Percentiles rank a stretch among this genome's conserved stretches.
These are phyloP conservation scores for Xylaria longipes DNA, from an alignment of 495 filamentous ascomycete genomes.

Conservation along the genomic window DNA sequence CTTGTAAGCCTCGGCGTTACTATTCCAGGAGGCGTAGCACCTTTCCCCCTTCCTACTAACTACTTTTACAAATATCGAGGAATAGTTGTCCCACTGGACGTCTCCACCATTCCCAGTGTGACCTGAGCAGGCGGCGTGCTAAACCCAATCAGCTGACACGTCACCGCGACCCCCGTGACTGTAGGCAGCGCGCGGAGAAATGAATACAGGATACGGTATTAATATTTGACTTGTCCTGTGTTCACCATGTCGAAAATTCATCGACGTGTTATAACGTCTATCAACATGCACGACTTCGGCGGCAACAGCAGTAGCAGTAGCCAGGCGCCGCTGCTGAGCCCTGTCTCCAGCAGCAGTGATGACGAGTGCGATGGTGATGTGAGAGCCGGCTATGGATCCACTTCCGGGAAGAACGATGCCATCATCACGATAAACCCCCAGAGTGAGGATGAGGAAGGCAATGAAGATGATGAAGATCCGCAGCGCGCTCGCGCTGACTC, in stretches of 20 bases:
- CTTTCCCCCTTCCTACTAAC: neutral
- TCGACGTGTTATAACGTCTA: conserved; percentile 29
- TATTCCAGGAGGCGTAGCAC: neutral
- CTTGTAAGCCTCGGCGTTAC: conserved; percentile 1
- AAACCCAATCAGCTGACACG: conserved; percentile 17
- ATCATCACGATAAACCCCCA: conserved; percentile 19
- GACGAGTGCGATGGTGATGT: conserved; percentile 22
- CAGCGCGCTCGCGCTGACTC: conserved; percentile 1
- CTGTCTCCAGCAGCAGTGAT: conserved; percentile 29
- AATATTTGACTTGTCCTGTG: neutral
- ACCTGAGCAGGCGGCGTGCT: neutral
- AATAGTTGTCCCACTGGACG: conserved; percentile 8
- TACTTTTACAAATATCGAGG: conserved; percentile 11
- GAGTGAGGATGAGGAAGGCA: conserved; percentile 17
- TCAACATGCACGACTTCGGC: conserved; percentile 35
- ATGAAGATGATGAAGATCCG: conserved; percentile 29
- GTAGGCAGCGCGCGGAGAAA: neutral
- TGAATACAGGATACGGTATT: neutral
- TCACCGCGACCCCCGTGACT: conserved; percentile 16
- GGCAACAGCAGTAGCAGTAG: conserved; percentile 22
- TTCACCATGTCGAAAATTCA: conserved; percentile 36
- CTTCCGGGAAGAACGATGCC: conserved; percentile 32
- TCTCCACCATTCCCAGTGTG: conserved; percentile 15
- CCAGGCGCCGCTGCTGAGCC: conserved; percentile 37
- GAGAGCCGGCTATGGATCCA: conserved; percentile 28